Conservation (phyloP, 164 flowering plant species). For the Vitis rotundifolia region DNA sequence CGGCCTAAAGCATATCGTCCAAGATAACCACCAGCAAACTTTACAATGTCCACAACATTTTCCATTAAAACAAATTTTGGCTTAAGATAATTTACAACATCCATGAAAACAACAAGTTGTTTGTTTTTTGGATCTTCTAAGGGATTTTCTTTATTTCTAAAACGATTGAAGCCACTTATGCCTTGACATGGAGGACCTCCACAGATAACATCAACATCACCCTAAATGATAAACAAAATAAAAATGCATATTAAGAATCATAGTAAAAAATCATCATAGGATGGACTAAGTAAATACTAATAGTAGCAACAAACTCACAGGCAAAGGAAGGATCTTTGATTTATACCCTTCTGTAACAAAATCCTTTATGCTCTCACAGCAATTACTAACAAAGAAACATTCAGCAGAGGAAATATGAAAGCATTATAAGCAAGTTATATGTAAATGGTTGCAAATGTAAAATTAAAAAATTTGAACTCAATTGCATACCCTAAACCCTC, state of each 20-base stretch:
- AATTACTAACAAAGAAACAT: conserved; percentile 35
- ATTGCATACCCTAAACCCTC: conserved; percentile 49
- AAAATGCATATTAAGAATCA: neutral
- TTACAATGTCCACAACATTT: conserved; percentile 78
- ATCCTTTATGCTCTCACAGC: conserved; percentile 40
- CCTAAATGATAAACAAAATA: conserved; percentile 36
- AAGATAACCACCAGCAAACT: conserved; percentile 55
- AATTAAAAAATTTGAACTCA: neutral
- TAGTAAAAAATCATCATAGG: neutral
- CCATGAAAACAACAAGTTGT: conserved; percentile 76
- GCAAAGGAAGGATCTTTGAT: conserved; percentile 57
- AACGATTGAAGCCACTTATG: conserved; percentile 82
- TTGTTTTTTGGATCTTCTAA: conserved; percentile 65
- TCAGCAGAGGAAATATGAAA: too few relatives aligned
- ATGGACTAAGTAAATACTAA: neutral
- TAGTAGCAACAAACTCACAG: conserved; percentile 42
- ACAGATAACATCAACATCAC: conserved; percentile 78
- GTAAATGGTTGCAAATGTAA: too few relatives aligned
- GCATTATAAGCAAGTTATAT: too few relatives aligned
- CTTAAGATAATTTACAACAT: conserved; percentile 61
- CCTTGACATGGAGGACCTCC: conserved; percentile 99
- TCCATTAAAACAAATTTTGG: conserved; percentile 88
- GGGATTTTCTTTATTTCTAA: conserved; percentile 53
- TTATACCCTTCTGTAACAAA: conserved; percentile 57
- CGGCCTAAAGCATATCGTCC: conserved; percentile 79